Evolutionary conservation across 441 rosid genomes (phyloP).

Genomic region (Manihot esculenta): DNA sequence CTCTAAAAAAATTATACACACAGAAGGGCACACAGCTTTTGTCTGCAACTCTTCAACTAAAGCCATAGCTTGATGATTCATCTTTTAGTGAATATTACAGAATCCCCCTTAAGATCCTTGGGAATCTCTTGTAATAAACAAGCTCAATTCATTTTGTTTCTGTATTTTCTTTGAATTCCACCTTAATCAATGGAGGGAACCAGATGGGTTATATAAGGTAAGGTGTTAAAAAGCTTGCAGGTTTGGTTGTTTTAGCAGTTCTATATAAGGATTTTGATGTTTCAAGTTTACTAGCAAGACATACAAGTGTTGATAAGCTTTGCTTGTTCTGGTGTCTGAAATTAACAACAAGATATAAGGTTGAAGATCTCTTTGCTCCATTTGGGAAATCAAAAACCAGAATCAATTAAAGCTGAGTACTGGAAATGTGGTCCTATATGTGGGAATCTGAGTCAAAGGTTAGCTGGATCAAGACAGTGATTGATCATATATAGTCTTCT

Average conservation of each 20-base stretch:
- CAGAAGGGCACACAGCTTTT: constrained; percentile 35
- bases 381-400: constrained; percentile 40
- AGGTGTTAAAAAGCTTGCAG: constrained; percentile 27
- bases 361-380: constrained; percentile 49
- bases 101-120: constrained; percentile 29
- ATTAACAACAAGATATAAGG: constrained; percentile 35
- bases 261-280: constrained; percentile 42
- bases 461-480: constrained; percentile 40
- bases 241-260: constrained; percentile 37
- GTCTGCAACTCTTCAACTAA: constrained; percentile 29
- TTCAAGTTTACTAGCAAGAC: constrained; percentile 36
- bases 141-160: neutral
- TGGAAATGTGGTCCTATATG: constrained; percentile 28
- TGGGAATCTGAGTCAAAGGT: constrained; percentile 44
- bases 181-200: constrained; percentile 30
- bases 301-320: constrained; percentile 20
- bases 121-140: constrained; percentile 17
- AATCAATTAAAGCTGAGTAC: constrained; percentile 45
- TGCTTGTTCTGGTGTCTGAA: constrained; percentile 39
- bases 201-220: constrained; percentile 47
- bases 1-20: constrained; percentile 12
- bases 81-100: constrained; percentile 15
- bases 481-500: constrained; percentile 30
- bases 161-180: neutral
- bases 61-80: constrained; percentile 21